Percentiles rank a stretch among this genome's conserved stretches.
Conservation (phyloP, 164 flowering plant species). For the Vitis amurensis region DNA sequence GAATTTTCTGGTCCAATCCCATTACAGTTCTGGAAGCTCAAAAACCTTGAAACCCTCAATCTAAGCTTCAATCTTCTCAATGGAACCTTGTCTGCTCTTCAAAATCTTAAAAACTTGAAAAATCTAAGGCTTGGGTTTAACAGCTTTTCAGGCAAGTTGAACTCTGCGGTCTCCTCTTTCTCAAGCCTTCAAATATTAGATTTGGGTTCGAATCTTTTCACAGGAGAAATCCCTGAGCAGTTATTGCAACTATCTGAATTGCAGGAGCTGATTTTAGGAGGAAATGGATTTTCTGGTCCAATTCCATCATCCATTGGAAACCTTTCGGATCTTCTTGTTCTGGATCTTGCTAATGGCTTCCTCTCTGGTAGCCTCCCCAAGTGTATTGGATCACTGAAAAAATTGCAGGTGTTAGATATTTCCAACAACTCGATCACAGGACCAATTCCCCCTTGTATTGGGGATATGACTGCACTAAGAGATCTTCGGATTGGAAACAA, state of each 20-base stretch:
- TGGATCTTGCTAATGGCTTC: conserved; percentile 7
- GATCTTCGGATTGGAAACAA: conserved; percentile 7
- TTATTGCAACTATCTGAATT: background rate
- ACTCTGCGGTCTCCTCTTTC: conserved; percentile 6
- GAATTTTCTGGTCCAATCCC: conserved; percentile 13
- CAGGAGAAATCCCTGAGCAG: conserved; percentile 12
- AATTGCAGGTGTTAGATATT: conserved; percentile 3
- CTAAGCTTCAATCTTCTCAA: conserved; percentile 12
- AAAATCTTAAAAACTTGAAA: conserved; percentile 10
- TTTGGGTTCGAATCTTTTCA: conserved; percentile 12
- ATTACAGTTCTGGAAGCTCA: conserved; percentile 9
- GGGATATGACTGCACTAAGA: conserved; percentile 2
- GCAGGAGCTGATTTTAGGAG: conserved; percentile 5
- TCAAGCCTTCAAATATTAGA: conserved; percentile 10
- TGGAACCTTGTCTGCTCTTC: conserved; percentile 13
- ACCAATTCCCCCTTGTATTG: conserved; percentile 5
- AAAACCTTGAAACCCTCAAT: conserved; percentile 6
- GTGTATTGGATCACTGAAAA: conserved; percentile 5
- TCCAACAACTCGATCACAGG: conserved; percentile 13
- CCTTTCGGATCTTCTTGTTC: conserved; percentile 14
- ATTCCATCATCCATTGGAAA: conserved; percentile 7
- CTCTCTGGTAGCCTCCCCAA: conserved; percentile 14
- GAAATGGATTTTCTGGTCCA: conserved; percentile 9
- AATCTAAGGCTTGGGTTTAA: conserved; percentile 11
- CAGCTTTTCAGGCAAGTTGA: conserved; percentile 7